Base-by-base conservation (phyloP, 1,284 basidiomycete species). In the Ganoderma boninense region DNA sequence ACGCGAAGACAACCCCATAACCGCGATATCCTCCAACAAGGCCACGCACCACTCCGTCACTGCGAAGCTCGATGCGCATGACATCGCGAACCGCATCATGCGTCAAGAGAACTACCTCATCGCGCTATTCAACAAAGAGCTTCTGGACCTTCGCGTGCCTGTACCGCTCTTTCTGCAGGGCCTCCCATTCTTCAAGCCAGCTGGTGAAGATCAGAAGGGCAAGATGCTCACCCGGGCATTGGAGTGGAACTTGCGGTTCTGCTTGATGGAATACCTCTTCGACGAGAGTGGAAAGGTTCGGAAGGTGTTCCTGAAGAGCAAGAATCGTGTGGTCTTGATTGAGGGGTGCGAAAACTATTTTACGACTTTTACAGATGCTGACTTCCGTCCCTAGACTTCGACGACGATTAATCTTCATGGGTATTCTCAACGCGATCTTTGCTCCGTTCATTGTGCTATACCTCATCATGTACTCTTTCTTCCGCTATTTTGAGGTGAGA, bases 371-470 rank as follows among this genome's bases (percentile, higher is more conserved):
- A 4, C 4, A 0, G 13, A 40, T 2, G 23, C 26, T 63, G 26
- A 52, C 42, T 16, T 20, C 32, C 4, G 26, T 52, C 29, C 68
- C 6, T 78, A 98, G 97, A 20, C 82, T 99, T 32, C 86, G 87
- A 73, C 87, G 94, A 68, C 89, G 98, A 0, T 95, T 99, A 79
- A 90, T 97, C 71, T 97, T 99, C 80, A 97, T 99, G 94, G 97
- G 96, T 20, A 89, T 97, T 64, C 82, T 99, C 70, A 99, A 99
- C 77, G 95, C 95, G 2, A 89, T 97, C 18, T 97, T 99, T 77
- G 96, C 95, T 1, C 98, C 98, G 0, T 97, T 99, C 83, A 99
- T 99, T 77, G 95, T 99, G 44, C 84, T 97, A n/a, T 99, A 99
- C 82, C 88, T 98, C 59, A 82, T 98, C 59, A 93, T 98, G 89